These are phyloP conservation scores for Neurospora crassa DNA, from an alignment of 2,329 filamentous ascomycete genomes.

Conservation along the genomic window DNA sequence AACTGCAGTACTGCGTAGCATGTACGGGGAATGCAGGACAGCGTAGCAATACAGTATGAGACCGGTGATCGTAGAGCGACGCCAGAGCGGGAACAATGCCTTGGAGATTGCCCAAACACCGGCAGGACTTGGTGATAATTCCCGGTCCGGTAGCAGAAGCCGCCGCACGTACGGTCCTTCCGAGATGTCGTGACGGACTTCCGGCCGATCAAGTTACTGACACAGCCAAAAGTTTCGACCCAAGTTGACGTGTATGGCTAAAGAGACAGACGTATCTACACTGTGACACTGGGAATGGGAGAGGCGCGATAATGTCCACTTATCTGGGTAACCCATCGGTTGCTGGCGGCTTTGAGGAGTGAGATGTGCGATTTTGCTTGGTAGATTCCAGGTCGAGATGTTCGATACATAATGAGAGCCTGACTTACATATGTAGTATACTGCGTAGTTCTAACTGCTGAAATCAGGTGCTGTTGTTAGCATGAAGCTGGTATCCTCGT, in stretches of 20 bases:
- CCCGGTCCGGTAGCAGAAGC: neutral
- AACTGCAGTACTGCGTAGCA: neutral
- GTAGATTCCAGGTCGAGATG: neutral
- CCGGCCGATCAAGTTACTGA: neutral
- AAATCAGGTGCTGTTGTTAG: neutral
- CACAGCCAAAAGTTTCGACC: neutral
- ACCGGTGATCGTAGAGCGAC: neutral
- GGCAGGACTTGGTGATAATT: neutral
- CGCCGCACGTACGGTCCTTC: neutral
- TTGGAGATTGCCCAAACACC: neutral
- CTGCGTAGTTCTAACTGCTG: neutral
- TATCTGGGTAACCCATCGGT: neutral
- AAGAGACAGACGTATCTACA: neutral
- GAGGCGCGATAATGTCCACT: neutral
- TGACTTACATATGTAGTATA: neutral
- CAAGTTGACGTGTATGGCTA: neutral
- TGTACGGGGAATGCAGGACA: neutral
- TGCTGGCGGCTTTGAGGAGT: neutral
- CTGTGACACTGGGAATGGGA: neutral
- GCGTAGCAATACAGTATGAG: neutral
- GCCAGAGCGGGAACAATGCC: neutral
- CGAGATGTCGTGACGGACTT: neutral
- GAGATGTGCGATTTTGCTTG: neutral
- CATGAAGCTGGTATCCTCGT: neutral
- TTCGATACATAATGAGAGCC: neutral